A percentile compares a stretch with the other conserved stretches of the same genome.
Evolutionary conservation across 352 stramenopile genomes (phyloP).

Genomic region (Blastocystis sp.): DNA sequence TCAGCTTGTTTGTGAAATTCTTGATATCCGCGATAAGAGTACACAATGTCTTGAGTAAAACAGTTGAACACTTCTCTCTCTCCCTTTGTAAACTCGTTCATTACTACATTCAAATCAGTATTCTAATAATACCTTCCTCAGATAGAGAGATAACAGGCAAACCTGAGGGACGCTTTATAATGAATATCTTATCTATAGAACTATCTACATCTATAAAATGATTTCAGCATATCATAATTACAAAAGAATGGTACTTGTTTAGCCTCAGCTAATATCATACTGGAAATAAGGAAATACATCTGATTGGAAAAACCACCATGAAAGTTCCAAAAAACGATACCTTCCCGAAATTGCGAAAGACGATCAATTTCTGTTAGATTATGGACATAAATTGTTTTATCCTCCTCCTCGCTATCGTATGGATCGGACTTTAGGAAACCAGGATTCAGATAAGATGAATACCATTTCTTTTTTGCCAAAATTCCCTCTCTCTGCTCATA

Average conservation of each 20-base stretch:
- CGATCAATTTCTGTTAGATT: not conserved
- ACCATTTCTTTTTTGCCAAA: too few species aligned
- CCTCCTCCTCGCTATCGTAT: not conserved
- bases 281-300: not conserved
- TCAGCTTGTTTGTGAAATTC: not conserved
- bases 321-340: not conserved
- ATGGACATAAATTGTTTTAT: slow-evolving; percentile 22
- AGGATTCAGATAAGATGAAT: too few species aligned
- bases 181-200: not conserved
- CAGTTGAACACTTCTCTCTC: not conserved
- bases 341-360: not conserved
- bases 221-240: not conserved
- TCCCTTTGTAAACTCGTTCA: not conserved
- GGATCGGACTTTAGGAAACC: too few species aligned
- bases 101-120: not conserved
- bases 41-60: not conserved
- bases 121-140: not conserved
- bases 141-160: not conserved
- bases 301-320: slow-evolving; percentile 24
- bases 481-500: too few species aligned
- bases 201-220: slow-evolving; percentile 9
- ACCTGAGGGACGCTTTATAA: not conserved
- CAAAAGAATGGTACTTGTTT: slow-evolving; percentile 18
- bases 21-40: not conserved
- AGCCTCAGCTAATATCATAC: not conserved